phyloP scores from a whole-genome alignment of 352 stramenopile genomes.

The Phytophthora podocarpi region DNA sequence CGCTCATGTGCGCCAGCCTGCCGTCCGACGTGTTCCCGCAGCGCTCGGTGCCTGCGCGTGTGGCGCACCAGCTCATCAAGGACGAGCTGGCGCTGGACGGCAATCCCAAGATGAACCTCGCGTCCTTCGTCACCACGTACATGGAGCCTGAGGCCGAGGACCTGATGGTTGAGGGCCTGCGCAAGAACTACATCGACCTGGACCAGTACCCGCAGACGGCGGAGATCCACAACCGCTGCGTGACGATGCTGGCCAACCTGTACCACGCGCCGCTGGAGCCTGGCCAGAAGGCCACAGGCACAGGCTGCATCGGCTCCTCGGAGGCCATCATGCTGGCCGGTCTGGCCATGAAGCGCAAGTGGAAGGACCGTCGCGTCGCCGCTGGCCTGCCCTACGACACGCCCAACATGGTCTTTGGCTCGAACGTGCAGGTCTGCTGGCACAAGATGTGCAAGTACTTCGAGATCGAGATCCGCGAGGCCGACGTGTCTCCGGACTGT shows the following conservation, averaged over 20 bases:
- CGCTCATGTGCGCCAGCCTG: conserved; percentile 74
- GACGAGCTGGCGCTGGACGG: conserved; percentile 90
- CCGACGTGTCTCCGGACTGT: conserved; percentile 83
- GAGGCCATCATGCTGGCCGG: conserved; percentile 93
- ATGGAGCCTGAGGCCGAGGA: conserved; percentile 92
- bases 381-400: conserved; percentile 80
- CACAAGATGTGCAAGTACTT: conserved; percentile 96
- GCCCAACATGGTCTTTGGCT: conserved; percentile 93
- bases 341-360: conserved; percentile 92
- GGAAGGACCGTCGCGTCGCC: conserved; percentile 85
- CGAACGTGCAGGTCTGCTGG: conserved; percentile 93
- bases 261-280: conserved; percentile 80
- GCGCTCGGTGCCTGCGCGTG: conserved; percentile 69
- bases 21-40: conserved; percentile 70
- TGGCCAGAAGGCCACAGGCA: conserved; percentile 73
- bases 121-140: conserved; percentile 92
- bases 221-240: conserved; percentile 93
- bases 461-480: conserved; percentile 91
- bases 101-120: conserved; percentile 92
- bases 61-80: conserved; percentile 89
- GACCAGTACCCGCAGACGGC: conserved; percentile 93
- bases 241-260: conserved; percentile 92
- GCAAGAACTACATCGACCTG: conserved; percentile 94
- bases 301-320: conserved; percentile 92
- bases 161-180: conserved; percentile 87